Evolutionary conservation across 1,139 yeast species (phyloP), one percentile per base, ranked within the genome.

Genomic region (Geotrichum aggregatum): DNA sequence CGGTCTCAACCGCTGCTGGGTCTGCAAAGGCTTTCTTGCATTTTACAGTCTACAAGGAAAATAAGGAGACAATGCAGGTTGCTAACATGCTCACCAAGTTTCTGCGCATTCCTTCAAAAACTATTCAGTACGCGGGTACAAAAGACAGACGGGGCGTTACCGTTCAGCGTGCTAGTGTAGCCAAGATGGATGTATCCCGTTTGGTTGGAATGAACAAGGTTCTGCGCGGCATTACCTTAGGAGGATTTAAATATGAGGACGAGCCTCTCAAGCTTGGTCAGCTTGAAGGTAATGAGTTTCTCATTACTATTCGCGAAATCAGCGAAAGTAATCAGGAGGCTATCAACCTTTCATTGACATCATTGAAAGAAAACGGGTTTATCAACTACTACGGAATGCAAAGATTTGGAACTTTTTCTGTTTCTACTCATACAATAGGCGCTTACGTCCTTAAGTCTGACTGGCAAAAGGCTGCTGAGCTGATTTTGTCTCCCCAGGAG

Each of bases 331-430:
- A 78, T 14, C 77, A 75, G 45, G 68, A 71, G 10, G 71, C 76
- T 2, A 72, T 86, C 3, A 67, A 71, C 13, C 66, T 70, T 13
- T 78, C 92, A 30, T 75, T 89, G 59, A 65, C 73, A 3, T 78
- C 89, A 0, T 73, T 92, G 52, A 72, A 74, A 51, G 74, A 74
- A 1, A 75, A 77, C 30, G 99, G 99, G 0, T 92, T 87, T 61
- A 84, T 92, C 60, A 92, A 92, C 67, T 92, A 94, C 67, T 92
- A 79, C 65, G 99, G 99, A 19, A 84, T 92, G 94, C 99, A 92
- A 73, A 75, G 99, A 65, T 92, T 92, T 67, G 99, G 99, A 31
- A 89, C 98, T 0, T 92, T 89, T 64, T 86, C 96, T 7, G 76
- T 88, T 28, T 87, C 98, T 1, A 91, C 98, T 0, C 97, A 92